Conservation (phyloP, 441 rosid species). For the Populus hybrid region DNA sequence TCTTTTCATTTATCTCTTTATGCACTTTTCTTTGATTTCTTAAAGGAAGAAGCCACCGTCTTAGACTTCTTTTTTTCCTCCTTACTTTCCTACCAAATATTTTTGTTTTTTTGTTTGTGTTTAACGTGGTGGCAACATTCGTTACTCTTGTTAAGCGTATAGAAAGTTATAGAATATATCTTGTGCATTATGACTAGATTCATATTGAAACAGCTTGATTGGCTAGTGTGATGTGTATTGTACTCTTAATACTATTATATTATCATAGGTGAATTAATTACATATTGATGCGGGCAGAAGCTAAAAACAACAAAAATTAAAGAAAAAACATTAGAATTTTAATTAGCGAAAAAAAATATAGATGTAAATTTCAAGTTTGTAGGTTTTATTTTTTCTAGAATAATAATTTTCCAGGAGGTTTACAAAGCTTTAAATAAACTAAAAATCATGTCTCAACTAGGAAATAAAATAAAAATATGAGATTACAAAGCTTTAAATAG, state of each 20-base stretch:
- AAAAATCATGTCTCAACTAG: no score
- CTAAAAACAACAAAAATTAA: no score
- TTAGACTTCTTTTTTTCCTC: slow-evolving; percentile 31
- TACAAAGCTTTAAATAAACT: no score
- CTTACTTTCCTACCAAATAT: neutral
- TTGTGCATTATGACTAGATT: neutral
- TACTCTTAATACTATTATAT: no score
- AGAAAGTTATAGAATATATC: neutral
- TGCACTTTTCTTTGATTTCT: neutral
- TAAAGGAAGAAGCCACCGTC: slow-evolving; percentile 41
- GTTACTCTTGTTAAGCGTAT: neutral
- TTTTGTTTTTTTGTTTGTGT: neutral
- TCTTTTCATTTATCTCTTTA: slow-evolving; percentile 20
- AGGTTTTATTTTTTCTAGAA: no score
- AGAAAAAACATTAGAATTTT: no score
- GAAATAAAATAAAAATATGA: no score
- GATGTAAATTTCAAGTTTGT: accelerated
- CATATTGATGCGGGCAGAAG: no score
- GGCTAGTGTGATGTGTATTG: neutral
- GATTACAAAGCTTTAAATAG: no score
- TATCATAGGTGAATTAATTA: no score
- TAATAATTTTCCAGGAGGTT: no score
- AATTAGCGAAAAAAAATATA: accelerated
- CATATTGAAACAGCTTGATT: neutral
- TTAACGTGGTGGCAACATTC: neutral